These are phyloP conservation scores for Aquilaria yunnanensis DNA, from an alignment of 345 rosid genomes.

Conservation along the genomic window DNA sequence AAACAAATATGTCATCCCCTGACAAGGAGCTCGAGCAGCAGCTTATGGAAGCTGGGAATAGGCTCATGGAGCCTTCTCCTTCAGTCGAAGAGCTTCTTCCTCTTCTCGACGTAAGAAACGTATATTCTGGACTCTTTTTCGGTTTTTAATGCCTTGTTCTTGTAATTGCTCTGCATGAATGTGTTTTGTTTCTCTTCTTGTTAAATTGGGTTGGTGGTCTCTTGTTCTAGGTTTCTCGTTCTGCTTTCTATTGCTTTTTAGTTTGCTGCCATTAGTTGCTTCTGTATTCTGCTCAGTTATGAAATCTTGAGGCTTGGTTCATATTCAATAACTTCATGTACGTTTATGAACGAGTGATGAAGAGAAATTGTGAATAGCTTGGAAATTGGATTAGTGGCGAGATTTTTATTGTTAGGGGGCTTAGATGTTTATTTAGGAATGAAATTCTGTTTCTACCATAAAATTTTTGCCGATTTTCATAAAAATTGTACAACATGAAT, in stretches of 20 bases:
- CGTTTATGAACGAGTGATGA: too few species aligned
- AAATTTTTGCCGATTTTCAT: too few species aligned
- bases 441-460: background rate
- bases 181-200: conserved; percentile 1
- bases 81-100: conserved; percentile 66
- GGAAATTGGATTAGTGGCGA: too few species aligned
- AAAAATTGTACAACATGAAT: too few species aligned
- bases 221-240: background rate
- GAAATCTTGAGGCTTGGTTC: too few species aligned
- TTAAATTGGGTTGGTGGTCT: conserved; percentile 2
- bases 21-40: conserved; percentile 61
- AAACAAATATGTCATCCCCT: conserved; percentile 37
- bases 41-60: conserved; percentile 64
- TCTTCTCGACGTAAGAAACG: conserved; percentile 66
- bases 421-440: too few species aligned
- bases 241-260: background rate
- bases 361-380: too few species aligned
- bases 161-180: background rate
- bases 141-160: background rate
- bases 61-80: conserved; percentile 63
- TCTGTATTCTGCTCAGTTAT: too few species aligned
- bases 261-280: background rate
- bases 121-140: background rate
- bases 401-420: too few species aligned
- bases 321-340: too few species aligned